phyloP scores from a whole-genome alignment of 495 filamentous ascomycete species.

The Darksidea phi region DNA sequence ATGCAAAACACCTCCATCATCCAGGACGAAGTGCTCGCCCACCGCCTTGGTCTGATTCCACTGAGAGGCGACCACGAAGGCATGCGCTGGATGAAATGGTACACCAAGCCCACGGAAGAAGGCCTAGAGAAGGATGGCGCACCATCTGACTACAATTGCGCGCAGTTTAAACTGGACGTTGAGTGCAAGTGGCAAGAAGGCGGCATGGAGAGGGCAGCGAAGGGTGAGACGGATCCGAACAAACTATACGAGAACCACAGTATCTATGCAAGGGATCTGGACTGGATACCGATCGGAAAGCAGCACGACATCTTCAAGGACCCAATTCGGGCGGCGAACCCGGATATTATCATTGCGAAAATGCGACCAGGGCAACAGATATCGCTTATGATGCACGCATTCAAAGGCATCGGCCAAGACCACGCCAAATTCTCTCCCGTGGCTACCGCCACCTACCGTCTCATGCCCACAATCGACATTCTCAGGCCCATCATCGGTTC shows the following conservation, averaged over 20 bases:
- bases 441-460: constrained; percentile 85
- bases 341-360: constrained; percentile 93
- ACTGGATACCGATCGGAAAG: constrained; percentile 68
- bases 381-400: constrained; percentile 76
- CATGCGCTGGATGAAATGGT: constrained; percentile 77
- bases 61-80: constrained; percentile 74
- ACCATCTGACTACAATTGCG: constrained; percentile 74
- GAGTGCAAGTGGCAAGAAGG: constrained; percentile 74
- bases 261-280: constrained; percentile 81
- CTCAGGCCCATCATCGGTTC: constrained; percentile 74
- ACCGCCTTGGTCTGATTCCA: constrained; percentile 85
- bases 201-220: constrained; percentile 50
- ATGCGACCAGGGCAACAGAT: constrained; percentile 87
- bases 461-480: constrained; percentile 85
- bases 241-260: constrained; percentile 81
- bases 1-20: constrained; percentile 95
- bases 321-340: constrained; percentile 72
- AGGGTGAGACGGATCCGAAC: constrained; percentile 71
- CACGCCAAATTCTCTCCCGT: constrained; percentile 98
- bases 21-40: constrained; percentile 92
- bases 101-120: constrained; percentile 52
- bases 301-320: constrained; percentile 68
- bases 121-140: constrained; percentile 47
- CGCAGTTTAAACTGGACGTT: constrained; percentile 67
- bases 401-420: constrained; percentile 91